phyloP scores from a whole-genome alignment of 1,284 basidiomycete species.

The Ceratobasidium sp. region DNA sequence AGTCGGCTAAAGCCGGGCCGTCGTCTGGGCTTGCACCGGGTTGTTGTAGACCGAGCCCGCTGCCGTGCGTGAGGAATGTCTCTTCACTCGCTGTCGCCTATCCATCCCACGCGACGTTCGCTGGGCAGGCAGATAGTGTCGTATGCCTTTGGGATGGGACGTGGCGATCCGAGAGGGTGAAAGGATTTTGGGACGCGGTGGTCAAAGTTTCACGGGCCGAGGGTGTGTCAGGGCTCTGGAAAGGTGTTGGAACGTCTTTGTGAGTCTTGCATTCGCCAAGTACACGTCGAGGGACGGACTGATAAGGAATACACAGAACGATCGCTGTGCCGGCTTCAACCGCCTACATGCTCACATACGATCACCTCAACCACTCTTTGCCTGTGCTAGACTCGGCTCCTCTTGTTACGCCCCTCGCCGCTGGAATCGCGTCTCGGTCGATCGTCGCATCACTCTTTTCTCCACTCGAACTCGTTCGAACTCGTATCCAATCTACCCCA shows the following conservation, averaged over 20 bases:
- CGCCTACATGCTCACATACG: constrained; percentile 96
- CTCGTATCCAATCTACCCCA: constrained; percentile 90
- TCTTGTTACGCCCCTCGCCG: constrained; percentile 75
- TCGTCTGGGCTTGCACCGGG: constrained; percentile 43
- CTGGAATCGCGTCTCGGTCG: constrained; percentile 84
- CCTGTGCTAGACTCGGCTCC: constrained; percentile 49
- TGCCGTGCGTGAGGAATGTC: constrained; percentile 75
- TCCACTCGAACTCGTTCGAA: constrained; percentile 92
- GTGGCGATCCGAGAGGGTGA: constrained; percentile 73
- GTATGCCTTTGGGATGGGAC: constrained; percentile 76
- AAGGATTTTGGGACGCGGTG: constrained; percentile 82
- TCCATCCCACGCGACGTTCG: constrained; percentile 37
- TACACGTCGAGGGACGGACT: background rate
- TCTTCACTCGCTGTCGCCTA: constrained; percentile 51
- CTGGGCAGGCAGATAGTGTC: constrained; percentile 57
- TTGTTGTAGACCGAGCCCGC: constrained; percentile 72
- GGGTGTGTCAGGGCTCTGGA: constrained; percentile 84
- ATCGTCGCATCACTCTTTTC: constrained; percentile 82
- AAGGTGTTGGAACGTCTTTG: constrained; percentile 87
- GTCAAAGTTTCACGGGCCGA: constrained; percentile 78
- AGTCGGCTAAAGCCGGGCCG: constrained; percentile 46
- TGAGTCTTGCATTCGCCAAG: constrained; percentile 54
- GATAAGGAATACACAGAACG: constrained; percentile 58
- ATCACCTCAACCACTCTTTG: constrained; percentile 76
- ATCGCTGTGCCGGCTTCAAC: constrained; percentile 95